These are phyloP conservation scores for Adansonia grandidieri DNA, from an alignment of 441 rosid species.

Conservation along the genomic window DNA sequence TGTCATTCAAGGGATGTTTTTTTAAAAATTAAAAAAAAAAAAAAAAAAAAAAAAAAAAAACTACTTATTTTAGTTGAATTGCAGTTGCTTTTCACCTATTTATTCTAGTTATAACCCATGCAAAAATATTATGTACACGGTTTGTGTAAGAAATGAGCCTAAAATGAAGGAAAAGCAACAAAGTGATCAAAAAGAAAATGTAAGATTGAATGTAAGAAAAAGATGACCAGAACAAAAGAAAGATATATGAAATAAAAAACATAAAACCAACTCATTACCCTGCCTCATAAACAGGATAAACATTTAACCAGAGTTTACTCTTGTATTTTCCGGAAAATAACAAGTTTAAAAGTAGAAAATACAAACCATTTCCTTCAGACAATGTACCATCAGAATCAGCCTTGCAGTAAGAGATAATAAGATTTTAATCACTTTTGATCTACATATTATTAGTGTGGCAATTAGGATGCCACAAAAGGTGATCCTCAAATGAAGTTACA, in stretches of 20 bases:
- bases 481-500: conserved; percentile 85
- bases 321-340: not conserved
- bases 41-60: too few relatives aligned
- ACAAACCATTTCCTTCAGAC: conserved; percentile 69
- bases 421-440: conserved; percentile 86
- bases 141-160: too few relatives aligned
- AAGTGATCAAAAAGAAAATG: too few relatives aligned
- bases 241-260: too few relatives aligned
- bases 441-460: conserved; percentile 90
- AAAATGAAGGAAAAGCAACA: too few relatives aligned
- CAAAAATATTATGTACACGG: too few relatives aligned
- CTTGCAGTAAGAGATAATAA: conserved; percentile 49
- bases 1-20: not conserved
- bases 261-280: too few relatives aligned
- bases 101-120: too few relatives aligned
- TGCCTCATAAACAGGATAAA: not conserved
- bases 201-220: too few relatives aligned
- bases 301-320: not conserved
- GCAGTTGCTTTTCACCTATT: too few relatives aligned
- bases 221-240: too few relatives aligned
- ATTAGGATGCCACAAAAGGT: conserved; percentile 82
- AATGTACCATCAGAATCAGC: conserved; percentile 33
- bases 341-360: conserved; percentile 6
- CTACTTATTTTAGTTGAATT: too few relatives aligned
- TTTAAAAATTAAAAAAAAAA: conserved; percentile 23